Conservation (phyloP, 1,284 basidiomycete species). For the Irpex sp. region DNA sequence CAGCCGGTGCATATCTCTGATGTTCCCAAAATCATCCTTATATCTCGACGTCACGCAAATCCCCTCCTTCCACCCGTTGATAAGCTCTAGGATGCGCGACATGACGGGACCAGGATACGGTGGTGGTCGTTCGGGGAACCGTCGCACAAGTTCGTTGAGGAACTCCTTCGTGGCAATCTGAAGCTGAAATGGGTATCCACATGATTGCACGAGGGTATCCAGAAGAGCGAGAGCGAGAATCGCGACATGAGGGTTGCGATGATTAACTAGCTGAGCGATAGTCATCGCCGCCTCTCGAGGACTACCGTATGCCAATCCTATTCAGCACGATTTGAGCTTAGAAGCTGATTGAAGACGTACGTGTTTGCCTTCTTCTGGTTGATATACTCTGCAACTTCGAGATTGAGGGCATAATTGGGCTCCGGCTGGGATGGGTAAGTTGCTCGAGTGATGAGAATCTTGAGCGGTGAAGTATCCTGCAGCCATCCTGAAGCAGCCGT, state of each 20-base stretch:
- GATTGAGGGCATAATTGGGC: conserved; percentile 88
- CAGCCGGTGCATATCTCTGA: conserved; percentile 96
- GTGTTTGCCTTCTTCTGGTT: conserved; percentile 96
- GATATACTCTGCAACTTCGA: conserved; percentile 92
- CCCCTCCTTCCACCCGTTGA: conserved; percentile 93
- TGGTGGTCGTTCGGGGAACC: conserved; percentile 96
- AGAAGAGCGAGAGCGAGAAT: conserved; percentile 81
- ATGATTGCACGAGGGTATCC: conserved; percentile 91
- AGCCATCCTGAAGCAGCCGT: conserved; percentile 15
- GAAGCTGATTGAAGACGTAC: conserved; percentile 41
- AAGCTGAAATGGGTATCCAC: conserved; percentile 95
- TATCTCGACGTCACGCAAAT: conserved; percentile 88
- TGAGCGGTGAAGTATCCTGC: conserved; percentile 50
- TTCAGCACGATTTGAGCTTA: neutral
- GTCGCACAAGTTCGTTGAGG: conserved; percentile 94
- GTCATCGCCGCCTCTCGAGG: conserved; percentile 88
- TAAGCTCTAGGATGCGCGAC: conserved; percentile 90
- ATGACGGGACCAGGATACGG: conserved; percentile 93
- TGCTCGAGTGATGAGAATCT: conserved; percentile 72
- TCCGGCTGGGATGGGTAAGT: conserved; percentile 85
- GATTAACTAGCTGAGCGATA: conserved; percentile 78
- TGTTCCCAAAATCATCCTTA: conserved; percentile 96
- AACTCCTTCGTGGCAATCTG: conserved; percentile 99
- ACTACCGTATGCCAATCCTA: conserved; percentile 29
- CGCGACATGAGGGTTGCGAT: conserved; percentile 86